Base-by-base conservation (phyloP, 306 rosid species). In the Cyamopsis tetragonoloba region DNA sequence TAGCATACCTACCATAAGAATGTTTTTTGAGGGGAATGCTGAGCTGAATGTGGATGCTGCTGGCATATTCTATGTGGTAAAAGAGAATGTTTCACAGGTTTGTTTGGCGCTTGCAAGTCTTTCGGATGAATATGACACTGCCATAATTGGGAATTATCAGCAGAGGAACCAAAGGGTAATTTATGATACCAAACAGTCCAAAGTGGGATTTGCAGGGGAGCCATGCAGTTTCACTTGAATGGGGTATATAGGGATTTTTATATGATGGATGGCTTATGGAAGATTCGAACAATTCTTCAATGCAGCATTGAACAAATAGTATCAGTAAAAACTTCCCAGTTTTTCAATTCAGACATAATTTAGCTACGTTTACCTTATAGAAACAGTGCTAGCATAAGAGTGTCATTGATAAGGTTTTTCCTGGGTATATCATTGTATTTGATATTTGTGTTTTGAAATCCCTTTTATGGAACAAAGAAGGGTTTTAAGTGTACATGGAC, bases 161-260 rank as follows among this genome's bases (percentile, higher is more conserved):
- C 98, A 92, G 77, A 87, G 79, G 79, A 92, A 92, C 62, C 96
- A 87, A 43, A 89, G 96, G 89, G 88, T 92, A n/a, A 47, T 89
- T 46, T 92, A 89, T 73, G 80, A 92, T 75, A 70, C 77, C 19
- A 78, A 86, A 79, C 80, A 77, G 50, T 85, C 88, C n/a, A 69
- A 20, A 80, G 71, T 89, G 61, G 98, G 98, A 71, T 87, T 92
- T 80, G 96, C 93, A 12, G 76, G 43, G 13, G 98, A 92, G 75
- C 23, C 73, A 55, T 92, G 98, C 77, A 77, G 84, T 76, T 92
- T 86, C 70, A 38, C 20, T 34, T 82, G 77, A 82, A 53, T 48
- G 10, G 20, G n/a, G 42, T n/a, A n/a, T n/a, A n/a, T n/a, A n/a
- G n/a, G n/a, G 26, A 18, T 28, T 70, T 50, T 27, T 34, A 41